phyloP scores from a whole-genome alignment of 2,329 filamentous ascomycete genomes.

The Fusarium begoniae region DNA sequence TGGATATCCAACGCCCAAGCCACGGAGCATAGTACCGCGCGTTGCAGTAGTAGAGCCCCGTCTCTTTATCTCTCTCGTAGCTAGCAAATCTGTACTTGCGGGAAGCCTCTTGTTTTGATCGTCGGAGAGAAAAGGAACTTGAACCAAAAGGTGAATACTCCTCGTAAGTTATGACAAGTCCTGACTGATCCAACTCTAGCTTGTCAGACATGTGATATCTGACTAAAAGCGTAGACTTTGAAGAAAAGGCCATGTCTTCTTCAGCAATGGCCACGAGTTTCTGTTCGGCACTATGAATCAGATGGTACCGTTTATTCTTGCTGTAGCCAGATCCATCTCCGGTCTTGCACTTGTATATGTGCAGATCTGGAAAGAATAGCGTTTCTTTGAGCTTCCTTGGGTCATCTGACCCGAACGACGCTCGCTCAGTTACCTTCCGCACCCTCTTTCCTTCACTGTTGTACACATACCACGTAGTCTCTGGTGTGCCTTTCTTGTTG shows the following conservation, averaged over 20 bases:
- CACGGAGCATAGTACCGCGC: neutral
- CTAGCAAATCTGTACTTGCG: neutral
- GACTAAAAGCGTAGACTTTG: accelerated
- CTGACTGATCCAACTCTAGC: neutral
- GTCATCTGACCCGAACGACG: accelerated
- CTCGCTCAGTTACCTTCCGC: neutral
- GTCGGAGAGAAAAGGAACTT: neutral
- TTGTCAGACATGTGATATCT: neutral
- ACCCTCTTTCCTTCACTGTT: neutral
- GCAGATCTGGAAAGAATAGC: accelerated
- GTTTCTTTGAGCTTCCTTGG: neutral
- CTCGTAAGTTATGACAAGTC: neutral
- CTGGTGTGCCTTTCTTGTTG: neutral
- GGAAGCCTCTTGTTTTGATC: neutral
- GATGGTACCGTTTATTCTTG: neutral
- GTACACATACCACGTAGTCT: neutral
- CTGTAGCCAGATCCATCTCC: neutral
- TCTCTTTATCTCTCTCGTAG: neutral
- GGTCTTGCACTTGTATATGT: neutral
- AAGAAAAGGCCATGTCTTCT: accelerated
- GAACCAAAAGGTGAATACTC: neutral
- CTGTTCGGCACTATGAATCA: accelerated
- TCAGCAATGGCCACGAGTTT: neutral
- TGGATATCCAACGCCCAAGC: neutral
- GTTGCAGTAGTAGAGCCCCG: neutral